Conservation (phyloP, 2,329 filamentous ascomycete genomes). For the Pseudogymnoascus destructans region DNA sequence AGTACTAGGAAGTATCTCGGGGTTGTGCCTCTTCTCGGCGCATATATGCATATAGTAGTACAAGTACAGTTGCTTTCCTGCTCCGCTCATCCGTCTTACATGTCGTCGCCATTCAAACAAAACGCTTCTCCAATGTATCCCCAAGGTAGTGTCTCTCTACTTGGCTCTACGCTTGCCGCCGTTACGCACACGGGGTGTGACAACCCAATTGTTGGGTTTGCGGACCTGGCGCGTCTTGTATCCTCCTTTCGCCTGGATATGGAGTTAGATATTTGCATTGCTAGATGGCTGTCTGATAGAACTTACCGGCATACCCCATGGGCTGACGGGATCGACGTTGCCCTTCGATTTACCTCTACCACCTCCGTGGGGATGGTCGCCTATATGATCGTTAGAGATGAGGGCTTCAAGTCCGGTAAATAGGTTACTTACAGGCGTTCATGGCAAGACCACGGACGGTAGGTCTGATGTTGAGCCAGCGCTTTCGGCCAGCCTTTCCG, state of each 20-base stretch:
- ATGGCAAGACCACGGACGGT: slow-evolving; percentile 96
- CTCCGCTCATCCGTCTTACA: slow-evolving; percentile 5
- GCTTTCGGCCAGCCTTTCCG: slow-evolving; percentile 85
- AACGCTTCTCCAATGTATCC: not conserved
- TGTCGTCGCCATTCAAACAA: not conserved
- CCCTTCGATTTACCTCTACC: slow-evolving; percentile 99
- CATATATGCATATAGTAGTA: slow-evolving; percentile 7
- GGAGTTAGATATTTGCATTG: slow-evolving; percentile 22
- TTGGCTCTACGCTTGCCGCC: slow-evolving; percentile 76
- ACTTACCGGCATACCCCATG: slow-evolving; percentile 90
- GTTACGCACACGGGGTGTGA: slow-evolving; percentile 71
- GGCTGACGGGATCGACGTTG: slow-evolving; percentile 87
- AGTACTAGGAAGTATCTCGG: not conserved
- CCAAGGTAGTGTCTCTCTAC: slow-evolving; percentile 25
- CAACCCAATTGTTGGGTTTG: slow-evolving; percentile 86
- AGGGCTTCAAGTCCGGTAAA: slow-evolving; percentile 8
- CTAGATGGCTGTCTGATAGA: slow-evolving; percentile 6
- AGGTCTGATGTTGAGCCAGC: slow-evolving; percentile 88
- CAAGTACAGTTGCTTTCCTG: slow-evolving; percentile 10
- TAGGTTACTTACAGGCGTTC: slow-evolving; percentile 65
- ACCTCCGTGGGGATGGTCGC: slow-evolving; percentile 96
- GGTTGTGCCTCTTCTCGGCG: not conserved
- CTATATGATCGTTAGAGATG: slow-evolving; percentile 31
- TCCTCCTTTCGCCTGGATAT: slow-evolving; percentile 56
- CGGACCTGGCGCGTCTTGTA: slow-evolving; percentile 85